phyloP scores from a whole-genome alignment of 176 grass and related monocot genomes.

The Oryza coarctata region DNA sequence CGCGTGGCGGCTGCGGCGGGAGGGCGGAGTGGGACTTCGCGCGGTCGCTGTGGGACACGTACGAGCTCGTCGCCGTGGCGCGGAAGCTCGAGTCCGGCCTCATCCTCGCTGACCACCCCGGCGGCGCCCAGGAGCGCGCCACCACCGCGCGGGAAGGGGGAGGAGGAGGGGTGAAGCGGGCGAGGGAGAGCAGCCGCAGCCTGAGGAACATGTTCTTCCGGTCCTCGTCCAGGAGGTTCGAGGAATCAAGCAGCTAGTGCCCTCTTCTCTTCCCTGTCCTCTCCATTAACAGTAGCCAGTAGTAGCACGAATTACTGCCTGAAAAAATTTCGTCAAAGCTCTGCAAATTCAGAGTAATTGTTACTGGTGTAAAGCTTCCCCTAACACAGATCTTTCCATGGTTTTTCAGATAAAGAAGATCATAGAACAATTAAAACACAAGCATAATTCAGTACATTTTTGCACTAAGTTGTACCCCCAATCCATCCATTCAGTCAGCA shows the following conservation, averaged over 20 bases:
- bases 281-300: too few species aligned
- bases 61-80: constrained; percentile 75
- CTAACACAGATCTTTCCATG: background rate
- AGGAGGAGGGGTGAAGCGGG: constrained; percentile 36
- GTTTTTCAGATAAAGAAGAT: background rate
- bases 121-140: background rate
- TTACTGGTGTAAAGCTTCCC: background rate
- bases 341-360: background rate
- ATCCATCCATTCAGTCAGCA: background rate
- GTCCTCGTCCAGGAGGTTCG: constrained; percentile 38
- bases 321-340: background rate
- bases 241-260: background rate
- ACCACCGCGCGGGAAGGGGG: background rate
- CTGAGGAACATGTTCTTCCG: constrained; percentile 54
- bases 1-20: background rate
- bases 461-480: background rate
- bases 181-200: constrained; percentile 52
- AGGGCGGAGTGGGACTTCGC: constrained; percentile 55
- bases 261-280: background rate
- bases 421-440: background rate
- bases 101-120: constrained; percentile 34
- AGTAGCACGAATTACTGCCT: background rate
- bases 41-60: constrained; percentile 74
- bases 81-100: constrained; percentile 65
- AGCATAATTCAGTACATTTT: background rate